These are phyloP conservation scores for Fragaria vesca DNA, from an alignment of 306 rosid species.

Conservation along the genomic window DNA sequence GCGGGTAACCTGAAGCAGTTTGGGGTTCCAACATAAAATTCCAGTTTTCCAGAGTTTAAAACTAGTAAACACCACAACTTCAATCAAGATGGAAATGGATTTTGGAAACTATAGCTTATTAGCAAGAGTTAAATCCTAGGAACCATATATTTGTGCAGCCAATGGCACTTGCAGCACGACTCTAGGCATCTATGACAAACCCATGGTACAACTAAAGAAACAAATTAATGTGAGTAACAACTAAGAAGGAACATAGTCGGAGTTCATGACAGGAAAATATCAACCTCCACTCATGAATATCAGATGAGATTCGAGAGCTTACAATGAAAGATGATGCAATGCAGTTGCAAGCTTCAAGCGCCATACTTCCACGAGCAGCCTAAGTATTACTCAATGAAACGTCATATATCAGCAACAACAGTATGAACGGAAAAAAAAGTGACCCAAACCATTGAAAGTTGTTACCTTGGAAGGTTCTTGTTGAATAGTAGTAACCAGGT, in stretches of 20 bases:
- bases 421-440: constrained; percentile 13
- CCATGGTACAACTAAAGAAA: background rate
- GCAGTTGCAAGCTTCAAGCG: constrained; percentile 96
- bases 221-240: background rate
- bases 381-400: constrained; percentile 37
- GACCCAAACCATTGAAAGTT: background rate
- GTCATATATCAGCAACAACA: constrained; percentile 31
- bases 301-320: constrained; percentile 21
- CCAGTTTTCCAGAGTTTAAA: background rate
- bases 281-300: background rate
- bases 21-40: background rate
- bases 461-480: constrained; percentile 75
- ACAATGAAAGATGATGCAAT: constrained; percentile 70
- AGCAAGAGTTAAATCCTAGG: background rate
- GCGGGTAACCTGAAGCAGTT: background rate
- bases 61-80: background rate
- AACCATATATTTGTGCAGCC: background rate
- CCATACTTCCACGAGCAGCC: constrained; percentile 77
- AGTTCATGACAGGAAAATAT: background rate
- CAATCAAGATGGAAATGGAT: background rate
- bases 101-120: background rate
- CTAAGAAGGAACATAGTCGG: background rate
- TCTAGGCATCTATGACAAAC: background rate
- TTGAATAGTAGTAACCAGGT: constrained; percentile 55
- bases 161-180: background rate